Percentiles rank a stretch among this genome's conserved stretches.
Conservation (phyloP, 257 asterid species). For the Jasminum sambac region DNA sequence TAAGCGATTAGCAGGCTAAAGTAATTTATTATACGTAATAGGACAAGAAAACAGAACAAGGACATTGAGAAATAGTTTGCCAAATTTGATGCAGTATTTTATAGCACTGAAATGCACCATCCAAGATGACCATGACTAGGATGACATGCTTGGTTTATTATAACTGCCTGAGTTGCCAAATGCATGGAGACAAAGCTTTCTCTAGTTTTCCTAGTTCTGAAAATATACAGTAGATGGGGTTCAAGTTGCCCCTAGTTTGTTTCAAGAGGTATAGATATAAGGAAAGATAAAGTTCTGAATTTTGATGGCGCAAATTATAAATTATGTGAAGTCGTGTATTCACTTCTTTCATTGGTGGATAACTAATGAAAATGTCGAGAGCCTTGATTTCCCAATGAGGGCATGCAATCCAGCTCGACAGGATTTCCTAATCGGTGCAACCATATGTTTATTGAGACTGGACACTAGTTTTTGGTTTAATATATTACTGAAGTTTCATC, state of each 20-base stretch:
- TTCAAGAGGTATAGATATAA: not conserved
- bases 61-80: too few relatives aligned
- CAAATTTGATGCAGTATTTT: too few relatives aligned
- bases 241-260: not conserved
- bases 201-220: not conserved
- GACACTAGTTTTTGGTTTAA: not conserved
- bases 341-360: not conserved
- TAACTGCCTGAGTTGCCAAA: not conserved
- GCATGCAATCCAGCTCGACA: not conserved
- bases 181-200: not conserved
- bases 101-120: not conserved
- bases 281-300: not conserved
- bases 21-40: too few relatives aligned
- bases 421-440: not conserved
- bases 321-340: not conserved
- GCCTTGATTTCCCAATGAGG: not conserved
- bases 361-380: not conserved
- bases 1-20: too few relatives aligned
- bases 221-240: not conserved
- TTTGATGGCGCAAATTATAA: not conserved
- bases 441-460: not conserved
- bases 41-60: too few relatives aligned
- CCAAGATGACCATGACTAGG: not conserved
- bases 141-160: conserved; percentile 2
- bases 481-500: not conserved